Evolutionary conservation across 179 eudicot species (phyloP).

Genomic region (Sideroxylon spinosum): DNA sequence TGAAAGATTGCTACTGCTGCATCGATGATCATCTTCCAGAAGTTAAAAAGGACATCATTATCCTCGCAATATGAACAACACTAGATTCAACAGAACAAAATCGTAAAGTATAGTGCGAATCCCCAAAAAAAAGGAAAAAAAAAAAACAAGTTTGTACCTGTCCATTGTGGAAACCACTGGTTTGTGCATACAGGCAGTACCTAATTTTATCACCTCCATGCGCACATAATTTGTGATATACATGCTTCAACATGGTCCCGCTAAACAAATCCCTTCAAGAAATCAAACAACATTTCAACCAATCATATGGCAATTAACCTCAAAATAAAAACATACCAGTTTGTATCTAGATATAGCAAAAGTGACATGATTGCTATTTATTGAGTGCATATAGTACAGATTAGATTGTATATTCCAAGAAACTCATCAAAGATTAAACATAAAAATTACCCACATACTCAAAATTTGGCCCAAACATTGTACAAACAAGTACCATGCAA

Average conservation of each 20-base stretch:
- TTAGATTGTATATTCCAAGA: too few relatives aligned
- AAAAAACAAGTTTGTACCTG: constrained; percentile 40
- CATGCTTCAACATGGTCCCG: constrained; percentile 50
- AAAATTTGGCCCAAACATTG: too few relatives aligned
- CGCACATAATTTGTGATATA: constrained; percentile 26
- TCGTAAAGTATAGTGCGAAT: background rate
- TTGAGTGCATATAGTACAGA: too few relatives aligned
- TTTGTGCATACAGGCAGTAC: constrained; percentile 33
- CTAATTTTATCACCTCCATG: constrained; percentile 39
- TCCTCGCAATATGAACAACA: background rate
- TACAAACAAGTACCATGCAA: too few relatives aligned
- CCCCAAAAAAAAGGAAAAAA: too few relatives aligned
- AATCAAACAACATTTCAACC: constrained; percentile 17
- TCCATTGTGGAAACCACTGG: constrained; percentile 43
- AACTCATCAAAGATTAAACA: too few relatives aligned
- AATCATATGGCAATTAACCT: too few relatives aligned
- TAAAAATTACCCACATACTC: too few relatives aligned
- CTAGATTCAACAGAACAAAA: background rate
- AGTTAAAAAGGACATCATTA: background rate
- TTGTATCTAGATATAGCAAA: too few relatives aligned
- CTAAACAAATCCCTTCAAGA: constrained; percentile 13
- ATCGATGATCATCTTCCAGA: background rate
- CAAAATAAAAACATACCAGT: too few relatives aligned
- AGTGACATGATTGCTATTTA: too few relatives aligned
- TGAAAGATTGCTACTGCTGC: background rate